These are phyloP conservation scores for Aspergillus novoparasiticus DNA, from an alignment of 2,329 filamentous ascomycete genomes.

Conservation along the genomic window DNA sequence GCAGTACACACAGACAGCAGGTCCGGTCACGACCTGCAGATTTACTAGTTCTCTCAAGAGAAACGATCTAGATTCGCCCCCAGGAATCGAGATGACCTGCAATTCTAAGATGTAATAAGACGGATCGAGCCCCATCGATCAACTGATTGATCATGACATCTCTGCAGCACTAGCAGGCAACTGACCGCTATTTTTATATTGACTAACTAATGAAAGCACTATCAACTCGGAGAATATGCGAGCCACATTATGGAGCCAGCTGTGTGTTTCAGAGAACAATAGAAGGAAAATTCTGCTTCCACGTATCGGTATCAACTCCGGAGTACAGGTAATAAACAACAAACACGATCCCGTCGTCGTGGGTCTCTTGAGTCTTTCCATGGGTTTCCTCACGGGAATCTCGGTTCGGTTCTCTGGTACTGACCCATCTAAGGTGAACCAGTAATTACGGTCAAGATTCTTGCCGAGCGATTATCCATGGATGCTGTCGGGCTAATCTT, in stretches of 20 bases:
- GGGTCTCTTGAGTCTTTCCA: not conserved
- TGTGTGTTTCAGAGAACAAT: conserved; percentile 1
- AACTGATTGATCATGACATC: conserved; percentile 1
- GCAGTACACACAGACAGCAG: not conserved
- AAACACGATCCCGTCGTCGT: not conserved
- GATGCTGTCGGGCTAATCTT: not conserved
- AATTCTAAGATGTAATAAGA: not conserved
- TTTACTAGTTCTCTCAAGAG: not conserved
- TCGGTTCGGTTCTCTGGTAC: not conserved
- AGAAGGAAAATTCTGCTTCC: not conserved
- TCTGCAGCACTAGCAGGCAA: not conserved
- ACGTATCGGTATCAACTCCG: not conserved
- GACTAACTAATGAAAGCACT: not conserved
- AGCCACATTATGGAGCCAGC: not conserved
- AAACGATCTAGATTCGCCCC: not conserved
- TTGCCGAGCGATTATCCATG: not conserved
- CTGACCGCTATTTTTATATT: conserved; percentile 3
- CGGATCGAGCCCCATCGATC: not conserved
- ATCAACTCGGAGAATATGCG: not conserved
- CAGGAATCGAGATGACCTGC: not conserved
- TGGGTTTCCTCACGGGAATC: conserved; percentile 1
- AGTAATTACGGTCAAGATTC: not conserved
- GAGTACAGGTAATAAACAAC: conserved; percentile 1
- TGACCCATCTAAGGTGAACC: not conserved
- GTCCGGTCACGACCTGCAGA: not conserved